Base-by-base conservation (phyloP, 805 yeast genomes). In the Yarrowia hollandica region DNA sequence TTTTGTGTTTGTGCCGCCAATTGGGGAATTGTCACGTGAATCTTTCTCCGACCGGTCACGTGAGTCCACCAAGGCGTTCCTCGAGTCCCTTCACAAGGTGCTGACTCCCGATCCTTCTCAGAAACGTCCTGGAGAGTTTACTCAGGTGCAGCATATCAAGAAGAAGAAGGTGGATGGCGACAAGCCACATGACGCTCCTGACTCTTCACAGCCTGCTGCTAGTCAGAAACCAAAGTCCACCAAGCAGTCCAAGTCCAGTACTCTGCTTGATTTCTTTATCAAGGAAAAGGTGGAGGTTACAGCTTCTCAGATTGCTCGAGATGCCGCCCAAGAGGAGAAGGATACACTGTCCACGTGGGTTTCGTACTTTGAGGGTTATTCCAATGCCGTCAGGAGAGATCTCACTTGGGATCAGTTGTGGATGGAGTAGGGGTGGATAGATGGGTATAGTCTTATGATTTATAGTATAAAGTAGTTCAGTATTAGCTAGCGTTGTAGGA, bases 341-440 rank as follows among this genome's bases (percentile, higher is more conserved):
- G 39, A 48, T 11, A 22, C 28, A 4, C 22, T 48, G 21, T 26
- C 19, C 7, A 77, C 83, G 44, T 90, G 97, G 97, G 88, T 90
- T n/a, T 89, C 86, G 67, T 90, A 85, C 68, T 87, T 86, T 63
- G 97, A 90, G 72, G 97, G 97, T 0, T 90, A 86, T 67, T 87
- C 96, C 5, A 86, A 89, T 70, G 97, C 97, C 0, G 97, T 90
- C 1, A 74, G 95, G 30, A 89, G 88, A 66, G 87, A 85, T 58
- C 82, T 90, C 21, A 81, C 84, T 18, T 91, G 96, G 96, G 69
- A 74, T 7, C 85, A 81, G 75, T 69, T 56, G 76, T 78, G 14
- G 83, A 78, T 85, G 82, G 82, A 31, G 33, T 54, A 22, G 15
- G 14, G 30, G 9, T n/a, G n/a, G n/a, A n/a, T n/a, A n/a, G n/a